Conservation (phyloP, 805 yeast genomes). For the Kazachstania taianensis region DNA sequence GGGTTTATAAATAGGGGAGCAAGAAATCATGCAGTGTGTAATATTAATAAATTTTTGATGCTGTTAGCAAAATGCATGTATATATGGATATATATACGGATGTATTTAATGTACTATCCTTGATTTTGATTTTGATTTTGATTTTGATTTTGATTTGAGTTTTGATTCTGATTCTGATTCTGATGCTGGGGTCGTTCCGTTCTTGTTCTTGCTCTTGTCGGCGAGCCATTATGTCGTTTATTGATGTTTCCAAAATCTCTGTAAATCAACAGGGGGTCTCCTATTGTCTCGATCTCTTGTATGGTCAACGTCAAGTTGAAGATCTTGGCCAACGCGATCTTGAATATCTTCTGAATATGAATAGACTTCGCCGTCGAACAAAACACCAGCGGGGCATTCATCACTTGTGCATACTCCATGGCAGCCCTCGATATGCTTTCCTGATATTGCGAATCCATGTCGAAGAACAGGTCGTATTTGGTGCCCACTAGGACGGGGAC, state of each 20-base stretch:
- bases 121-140: slow-evolving; percentile 1
- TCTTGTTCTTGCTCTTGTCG: background rate
- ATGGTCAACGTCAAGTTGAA: slow-evolving; percentile 73
- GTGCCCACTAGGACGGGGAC: slow-evolving; percentile 89
- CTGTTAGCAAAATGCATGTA: no score
- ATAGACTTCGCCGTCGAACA: slow-evolving; percentile 88
- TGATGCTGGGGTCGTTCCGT: no score
- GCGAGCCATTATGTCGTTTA: background rate
- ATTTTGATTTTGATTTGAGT: no score
- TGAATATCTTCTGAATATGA: slow-evolving; percentile 87
- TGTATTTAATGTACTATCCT: background rate
- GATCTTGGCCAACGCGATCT: slow-evolving; percentile 79
- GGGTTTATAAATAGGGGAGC: slow-evolving; percentile 22
- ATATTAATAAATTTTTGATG: no score
- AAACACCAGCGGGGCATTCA: slow-evolving; percentile 75
- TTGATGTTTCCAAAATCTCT: slow-evolving; percentile 12
- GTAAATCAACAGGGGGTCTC: slow-evolving; percentile 81
- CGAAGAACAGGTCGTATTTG: slow-evolving; percentile 77
- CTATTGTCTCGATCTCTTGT: slow-evolving; percentile 74
- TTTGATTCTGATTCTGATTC: no score
- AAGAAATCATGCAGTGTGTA: no score
- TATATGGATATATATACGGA: background rate
- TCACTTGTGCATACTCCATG: slow-evolving; percentile 71
- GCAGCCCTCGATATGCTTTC: slow-evolving; percentile 73
- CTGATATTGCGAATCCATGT: slow-evolving; percentile 66